Evolutionary conservation across 306 rosid species (phyloP).

Genomic region (Prunus armeniaca): DNA sequence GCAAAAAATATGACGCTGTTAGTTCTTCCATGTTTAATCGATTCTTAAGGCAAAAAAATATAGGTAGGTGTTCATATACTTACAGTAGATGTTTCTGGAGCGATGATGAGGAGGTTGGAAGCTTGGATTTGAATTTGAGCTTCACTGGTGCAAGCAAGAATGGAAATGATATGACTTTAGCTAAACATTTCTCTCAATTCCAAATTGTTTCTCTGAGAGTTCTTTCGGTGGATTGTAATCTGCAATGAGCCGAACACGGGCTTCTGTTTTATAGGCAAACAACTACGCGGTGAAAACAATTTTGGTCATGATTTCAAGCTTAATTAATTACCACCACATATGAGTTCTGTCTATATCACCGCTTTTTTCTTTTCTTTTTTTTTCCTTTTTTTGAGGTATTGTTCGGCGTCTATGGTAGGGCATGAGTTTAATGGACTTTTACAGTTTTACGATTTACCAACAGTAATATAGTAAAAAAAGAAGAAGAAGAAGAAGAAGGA

Average conservation of each 20-base stretch:
- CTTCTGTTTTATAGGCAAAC: too few relatives aligned
- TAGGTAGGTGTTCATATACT: not conserved
- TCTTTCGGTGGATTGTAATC: too few relatives aligned
- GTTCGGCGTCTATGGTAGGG: not conserved
- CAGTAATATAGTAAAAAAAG: too few relatives aligned
- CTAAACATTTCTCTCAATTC: too few relatives aligned
- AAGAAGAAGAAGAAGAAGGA: too few relatives aligned
- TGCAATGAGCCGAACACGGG: too few relatives aligned
- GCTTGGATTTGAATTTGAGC: not conserved
- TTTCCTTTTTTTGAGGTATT: too few relatives aligned
- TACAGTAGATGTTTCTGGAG: not conserved
- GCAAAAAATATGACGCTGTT: not conserved
- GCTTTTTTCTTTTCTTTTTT: not conserved
- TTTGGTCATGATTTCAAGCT: not conserved
- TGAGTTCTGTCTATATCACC: not conserved
- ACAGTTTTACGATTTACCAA: too few relatives aligned
- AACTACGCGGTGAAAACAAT: not conserved
- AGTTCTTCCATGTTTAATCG: not conserved
- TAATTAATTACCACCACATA: not conserved
- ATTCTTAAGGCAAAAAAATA: not conserved
- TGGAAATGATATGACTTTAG: not conserved
- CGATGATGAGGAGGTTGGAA: not conserved
- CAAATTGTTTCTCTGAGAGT: too few relatives aligned
- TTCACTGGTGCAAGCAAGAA: too few relatives aligned
- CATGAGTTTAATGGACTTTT: not conserved